Evolutionary conservation across 257 asterid genomes (phyloP).

Genomic region (Paulownia fortunei): DNA sequence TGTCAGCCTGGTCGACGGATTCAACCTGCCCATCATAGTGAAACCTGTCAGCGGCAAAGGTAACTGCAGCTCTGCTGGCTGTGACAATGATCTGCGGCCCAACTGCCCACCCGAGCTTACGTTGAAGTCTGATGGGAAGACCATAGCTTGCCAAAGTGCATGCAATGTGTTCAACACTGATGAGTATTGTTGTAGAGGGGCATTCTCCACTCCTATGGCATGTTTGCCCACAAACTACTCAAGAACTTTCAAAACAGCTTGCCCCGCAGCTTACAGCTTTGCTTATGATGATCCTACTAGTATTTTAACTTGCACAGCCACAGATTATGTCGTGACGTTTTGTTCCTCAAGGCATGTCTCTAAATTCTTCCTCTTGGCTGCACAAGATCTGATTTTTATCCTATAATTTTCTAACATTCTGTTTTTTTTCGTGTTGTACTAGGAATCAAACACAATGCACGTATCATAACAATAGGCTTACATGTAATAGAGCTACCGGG

Average conservation of each 20-base stretch:
- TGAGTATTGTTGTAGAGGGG: conserved; percentile 64
- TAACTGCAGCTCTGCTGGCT: conserved; percentile 62
- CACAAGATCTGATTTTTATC: background rate
- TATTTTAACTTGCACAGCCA: conserved; percentile 56
- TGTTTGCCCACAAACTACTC: conserved; percentile 71
- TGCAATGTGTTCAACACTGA: conserved; percentile 55
- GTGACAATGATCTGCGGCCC: conserved; percentile 57
- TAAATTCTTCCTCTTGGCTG: background rate
- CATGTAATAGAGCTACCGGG: conserved; percentile 51
- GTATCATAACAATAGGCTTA: conserved; percentile 48
- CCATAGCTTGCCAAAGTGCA: conserved; percentile 66
- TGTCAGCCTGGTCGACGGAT: conserved; percentile 77
- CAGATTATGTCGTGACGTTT: conserved; percentile 58
- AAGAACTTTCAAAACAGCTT: conserved; percentile 55
- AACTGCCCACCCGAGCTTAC: conserved; percentile 63
- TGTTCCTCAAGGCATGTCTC: conserved; percentile 55
- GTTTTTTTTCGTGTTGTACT: background rate
- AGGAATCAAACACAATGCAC: conserved; percentile 73
- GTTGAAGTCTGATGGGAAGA: conserved; percentile 34
- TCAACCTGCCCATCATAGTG: conserved; percentile 62
- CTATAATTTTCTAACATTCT: background rate
- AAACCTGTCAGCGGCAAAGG: conserved; percentile 61
- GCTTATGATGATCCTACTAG: conserved; percentile 65
- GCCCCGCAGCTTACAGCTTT: conserved; percentile 69
- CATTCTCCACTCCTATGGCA: conserved; percentile 47